These are phyloP conservation scores for Hansenula sp. DNA, from an alignment of 1,139 yeast genomes.

Conservation along the genomic window DNA sequence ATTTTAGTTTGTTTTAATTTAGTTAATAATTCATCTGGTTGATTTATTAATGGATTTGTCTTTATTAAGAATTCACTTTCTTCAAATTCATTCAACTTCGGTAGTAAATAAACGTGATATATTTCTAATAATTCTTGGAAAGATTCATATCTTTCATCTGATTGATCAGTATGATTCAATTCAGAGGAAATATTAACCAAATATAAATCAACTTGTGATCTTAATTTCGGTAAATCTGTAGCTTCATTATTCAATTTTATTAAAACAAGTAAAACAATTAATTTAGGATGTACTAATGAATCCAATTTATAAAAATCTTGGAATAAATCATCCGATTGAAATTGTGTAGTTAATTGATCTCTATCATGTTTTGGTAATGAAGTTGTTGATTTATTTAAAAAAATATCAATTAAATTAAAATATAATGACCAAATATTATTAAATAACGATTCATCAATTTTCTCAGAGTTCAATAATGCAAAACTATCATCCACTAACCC, in stretches of 20 bases:
- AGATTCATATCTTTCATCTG: neutral
- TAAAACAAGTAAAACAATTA: slow-evolving; percentile 13
- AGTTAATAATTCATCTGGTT: slow-evolving; percentile 6
- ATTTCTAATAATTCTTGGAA: slow-evolving; percentile 17
- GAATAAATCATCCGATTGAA: slow-evolving; percentile 11
- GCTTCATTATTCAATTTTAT: slow-evolving; percentile 18
- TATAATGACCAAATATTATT: slow-evolving; percentile 20
- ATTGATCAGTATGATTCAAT: neutral
- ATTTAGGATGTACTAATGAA: slow-evolving; percentile 14
- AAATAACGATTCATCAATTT: slow-evolving; percentile 11
- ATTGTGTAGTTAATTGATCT: slow-evolving; percentile 2
- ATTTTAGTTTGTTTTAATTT: slow-evolving; percentile 7
- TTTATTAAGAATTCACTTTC: slow-evolving; percentile 18
- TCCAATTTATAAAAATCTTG: slow-evolving; percentile 7
- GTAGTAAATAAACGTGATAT: slow-evolving; percentile 16
- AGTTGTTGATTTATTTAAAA: slow-evolving; percentile 10
- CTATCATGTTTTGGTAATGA: slow-evolving; percentile 1
- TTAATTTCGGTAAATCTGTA: slow-evolving; percentile 10
- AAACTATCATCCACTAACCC: slow-evolving; percentile 7
- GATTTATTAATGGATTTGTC: slow-evolving; percentile 12
- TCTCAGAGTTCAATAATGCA: slow-evolving; percentile 6
- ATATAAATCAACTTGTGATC: slow-evolving; percentile 17
- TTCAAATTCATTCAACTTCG: slow-evolving; percentile 14
- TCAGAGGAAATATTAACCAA: slow-evolving; percentile 5
- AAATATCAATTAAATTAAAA: slow-evolving; percentile 19